phyloP scores from a whole-genome alignment of 306 rosid species.

The Begonia loranthoides region DNA sequence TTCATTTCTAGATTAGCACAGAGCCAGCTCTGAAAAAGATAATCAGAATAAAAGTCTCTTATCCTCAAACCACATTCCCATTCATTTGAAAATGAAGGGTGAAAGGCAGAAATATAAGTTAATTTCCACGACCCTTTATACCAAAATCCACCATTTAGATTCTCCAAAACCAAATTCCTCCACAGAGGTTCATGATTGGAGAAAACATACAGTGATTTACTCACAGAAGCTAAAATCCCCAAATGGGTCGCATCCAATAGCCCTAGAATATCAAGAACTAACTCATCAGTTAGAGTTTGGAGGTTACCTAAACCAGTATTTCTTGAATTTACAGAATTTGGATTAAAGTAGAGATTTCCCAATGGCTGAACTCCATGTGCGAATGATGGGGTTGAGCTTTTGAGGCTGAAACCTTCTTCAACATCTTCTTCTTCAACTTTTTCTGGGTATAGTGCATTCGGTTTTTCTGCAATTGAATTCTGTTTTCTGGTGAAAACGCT shows the following conservation, averaged over 20 bases:
- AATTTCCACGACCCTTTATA: constrained; percentile 61
- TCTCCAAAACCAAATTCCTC: constrained; percentile 72
- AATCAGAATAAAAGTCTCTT: constrained; percentile 84
- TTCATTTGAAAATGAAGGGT: constrained; percentile 25
- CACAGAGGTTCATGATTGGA: constrained; percentile 78
- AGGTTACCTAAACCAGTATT: constrained; percentile 83
- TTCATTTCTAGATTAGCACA: constrained; percentile 96
- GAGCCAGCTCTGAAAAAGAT: constrained; percentile 93
- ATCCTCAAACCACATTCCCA: constrained; percentile 32
- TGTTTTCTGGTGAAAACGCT: constrained; percentile 8
- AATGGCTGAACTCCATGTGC: constrained; percentile 75
- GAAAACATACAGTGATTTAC: constrained; percentile 61
- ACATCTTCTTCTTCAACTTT: constrained; percentile 21
- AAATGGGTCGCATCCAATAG: constrained; percentile 34
- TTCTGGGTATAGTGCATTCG: constrained; percentile 5
- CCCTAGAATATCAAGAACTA: constrained; percentile 71
- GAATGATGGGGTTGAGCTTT: constrained; percentile 53
- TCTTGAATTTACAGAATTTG: constrained; percentile 52
- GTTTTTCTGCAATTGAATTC: constrained; percentile 14
- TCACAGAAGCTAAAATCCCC: constrained; percentile 59
- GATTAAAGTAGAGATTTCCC: constrained; percentile 59
- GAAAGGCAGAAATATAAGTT: constrained; percentile 40
- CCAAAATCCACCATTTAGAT: constrained; percentile 37
- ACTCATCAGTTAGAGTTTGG: constrained; percentile 61
- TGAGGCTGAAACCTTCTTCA: constrained; percentile 59